Conservation (phyloP, 2,329 filamentous ascomycete species). For the Cylindrodendrum hubeiense region DNA sequence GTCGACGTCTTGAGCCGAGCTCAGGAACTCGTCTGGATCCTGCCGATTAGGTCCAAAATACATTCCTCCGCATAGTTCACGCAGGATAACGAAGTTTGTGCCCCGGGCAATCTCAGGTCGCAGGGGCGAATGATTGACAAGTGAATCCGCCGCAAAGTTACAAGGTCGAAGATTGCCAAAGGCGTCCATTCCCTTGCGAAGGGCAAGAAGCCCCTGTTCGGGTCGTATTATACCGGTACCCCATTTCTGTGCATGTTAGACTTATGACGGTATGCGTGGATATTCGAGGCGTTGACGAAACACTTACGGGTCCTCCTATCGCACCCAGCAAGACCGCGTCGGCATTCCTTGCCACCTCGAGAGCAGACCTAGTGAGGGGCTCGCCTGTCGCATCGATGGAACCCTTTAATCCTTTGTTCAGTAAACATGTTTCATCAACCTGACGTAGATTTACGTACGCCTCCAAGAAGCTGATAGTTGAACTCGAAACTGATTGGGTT, state of each 20-base stretch:
- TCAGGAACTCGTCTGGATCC: slow-evolving; percentile 43
- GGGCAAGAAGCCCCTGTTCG: slow-evolving; percentile 79
- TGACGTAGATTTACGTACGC: background rate
- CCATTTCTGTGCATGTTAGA: background rate
- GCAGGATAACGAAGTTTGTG: slow-evolving; percentile 61
- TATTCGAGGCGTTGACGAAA: background rate
- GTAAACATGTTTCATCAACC: background rate
- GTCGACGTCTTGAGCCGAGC: slow-evolving; percentile 63
- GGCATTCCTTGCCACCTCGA: background rate
- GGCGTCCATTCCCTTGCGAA: slow-evolving; percentile 72
- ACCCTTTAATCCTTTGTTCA: background rate
- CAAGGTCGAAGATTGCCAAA: slow-evolving; percentile 78
- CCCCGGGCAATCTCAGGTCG: slow-evolving; percentile 77
- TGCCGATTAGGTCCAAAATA: slow-evolving; percentile 76
- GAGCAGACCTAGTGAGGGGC: background rate
- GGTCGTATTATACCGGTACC: slow-evolving; percentile 1
- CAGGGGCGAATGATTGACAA: slow-evolving; percentile 56
- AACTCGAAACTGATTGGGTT: background rate
- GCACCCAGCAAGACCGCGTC: slow-evolving; percentile 2
- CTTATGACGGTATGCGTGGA: background rate
- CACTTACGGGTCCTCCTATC: slow-evolving; percentile 1
- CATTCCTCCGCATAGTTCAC: slow-evolving; percentile 81
- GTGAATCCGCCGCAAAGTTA: slow-evolving; percentile 64
- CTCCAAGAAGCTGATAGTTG: background rate
- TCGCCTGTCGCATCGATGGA: slow-evolving; percentile 4